A percentile compares a stretch with the other conserved stretches of the same genome.
phyloP scores from a whole-genome alignment of 1,284 basidiomycete genomes.

The Malassezia yamatoensis region DNA sequence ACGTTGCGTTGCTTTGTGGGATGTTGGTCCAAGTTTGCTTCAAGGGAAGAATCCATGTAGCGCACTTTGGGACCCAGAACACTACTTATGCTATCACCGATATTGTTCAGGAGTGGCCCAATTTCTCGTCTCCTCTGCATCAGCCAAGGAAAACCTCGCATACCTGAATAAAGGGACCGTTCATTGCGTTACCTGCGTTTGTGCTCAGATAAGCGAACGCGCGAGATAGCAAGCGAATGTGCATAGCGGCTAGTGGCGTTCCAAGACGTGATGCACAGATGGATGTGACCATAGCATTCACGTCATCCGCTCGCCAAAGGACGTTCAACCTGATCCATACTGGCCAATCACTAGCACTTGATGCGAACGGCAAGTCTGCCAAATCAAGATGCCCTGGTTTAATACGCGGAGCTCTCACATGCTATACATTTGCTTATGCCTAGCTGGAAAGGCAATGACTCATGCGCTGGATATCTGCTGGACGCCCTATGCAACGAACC shows the following conservation, averaged over 20 bases:
- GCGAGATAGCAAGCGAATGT: neutral
- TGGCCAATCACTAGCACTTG: neutral
- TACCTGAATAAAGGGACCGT: slow-evolving; percentile 2
- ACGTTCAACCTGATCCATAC: neutral
- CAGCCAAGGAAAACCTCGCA: neutral
- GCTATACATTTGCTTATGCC: too few species aligned
- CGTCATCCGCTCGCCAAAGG: neutral
- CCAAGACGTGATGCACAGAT: slow-evolving; percentile 2
- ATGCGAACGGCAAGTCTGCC: neutral
- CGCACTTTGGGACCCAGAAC: neutral
- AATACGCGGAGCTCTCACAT: neutral
- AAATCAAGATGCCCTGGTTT: slow-evolving; percentile 1
- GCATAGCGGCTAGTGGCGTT: neutral
- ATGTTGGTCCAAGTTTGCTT: too few species aligned
- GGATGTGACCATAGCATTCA: neutral
- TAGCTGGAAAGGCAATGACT: too few species aligned
- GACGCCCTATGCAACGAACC: too few species aligned
- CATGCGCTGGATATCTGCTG: too few species aligned
- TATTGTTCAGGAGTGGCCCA: neutral
- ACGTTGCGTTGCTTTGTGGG: too few species aligned
- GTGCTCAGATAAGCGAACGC: neutral
- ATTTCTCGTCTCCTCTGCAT: neutral
- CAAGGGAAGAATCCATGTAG: too few species aligned
- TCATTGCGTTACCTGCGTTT: neutral
- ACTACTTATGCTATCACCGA: neutral